Evolutionary conservation across 108 stramenopile species (phyloP), one percentile per base, ranked within the genome.

Genomic region (Pelagomonas calceolata): DNA sequence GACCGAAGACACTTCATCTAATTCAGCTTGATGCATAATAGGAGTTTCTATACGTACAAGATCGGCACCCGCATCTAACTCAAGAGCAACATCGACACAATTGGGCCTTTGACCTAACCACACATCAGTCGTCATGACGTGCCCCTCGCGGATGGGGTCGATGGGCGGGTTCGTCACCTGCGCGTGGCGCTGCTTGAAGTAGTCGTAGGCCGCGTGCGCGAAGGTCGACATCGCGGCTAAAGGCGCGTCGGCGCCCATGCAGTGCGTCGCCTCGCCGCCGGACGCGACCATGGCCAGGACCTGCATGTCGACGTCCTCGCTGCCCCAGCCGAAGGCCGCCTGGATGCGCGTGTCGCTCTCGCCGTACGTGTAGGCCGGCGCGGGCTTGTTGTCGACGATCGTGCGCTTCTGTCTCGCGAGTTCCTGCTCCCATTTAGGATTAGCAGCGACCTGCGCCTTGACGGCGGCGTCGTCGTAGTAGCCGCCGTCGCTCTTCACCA

Each of bases 81-180:
- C 51, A 1, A 60, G 51, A 43, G 77, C 76, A 33, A 74, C 72
- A 68, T 80, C 39, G 34, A 68, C 68, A 34, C 80, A 36, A 21
- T 74, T 51, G 66, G 80, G 69, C 64, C 79, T 92, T 78, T 87
- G 86, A 64, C 96, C 96, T 32, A 98, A 80, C 69, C 92, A 91
- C 91, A 92, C 94, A 72, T 84, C 89, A 21, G 96, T 88, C 29
- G 91, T 91, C 96, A 98, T 98, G 68, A 96, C 95, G 71, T 91
- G 85, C 68, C 93, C 93, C 82, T 98, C 96, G 34, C 95, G 84
- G 29, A 98, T 84, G 16, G 96, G 95, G 74, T 98, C 96, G 74
- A 98, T 98, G 34, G 96, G 95, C 69, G 96, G 96, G 72, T 98
- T 98, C 60, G 96, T 98, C 32, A 98, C 96, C 82, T 97, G 90